A percentile compares a stretch with the other conserved stretches of the same genome.
Conservation (phyloP, 306 rosid genomes). For the Acacia confusa region DNA sequence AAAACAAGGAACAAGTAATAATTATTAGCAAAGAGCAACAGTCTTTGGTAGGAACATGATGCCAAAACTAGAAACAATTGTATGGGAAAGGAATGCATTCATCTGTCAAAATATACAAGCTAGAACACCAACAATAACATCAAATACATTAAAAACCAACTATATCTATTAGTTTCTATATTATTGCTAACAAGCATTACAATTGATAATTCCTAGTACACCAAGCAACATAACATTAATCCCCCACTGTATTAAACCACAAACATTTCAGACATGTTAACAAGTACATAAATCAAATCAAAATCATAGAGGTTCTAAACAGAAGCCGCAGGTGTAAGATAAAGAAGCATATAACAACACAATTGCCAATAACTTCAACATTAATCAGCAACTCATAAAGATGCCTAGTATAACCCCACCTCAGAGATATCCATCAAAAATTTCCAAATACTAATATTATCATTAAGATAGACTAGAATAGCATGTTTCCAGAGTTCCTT, state of each 20-base stretch:
- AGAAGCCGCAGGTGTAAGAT: not conserved
- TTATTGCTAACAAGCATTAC: no score
- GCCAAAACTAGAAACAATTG: no score
- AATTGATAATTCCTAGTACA: no score
- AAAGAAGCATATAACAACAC: slow-evolving; percentile 2
- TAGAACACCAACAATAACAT: no score
- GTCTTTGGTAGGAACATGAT: not conserved
- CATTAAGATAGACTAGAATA: slow-evolving; percentile 3
- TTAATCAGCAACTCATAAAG: not conserved
- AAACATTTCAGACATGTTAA: slow-evolving; percentile 26
- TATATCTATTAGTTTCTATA: no score
- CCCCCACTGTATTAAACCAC: slow-evolving; percentile 66
- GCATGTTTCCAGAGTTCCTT: not conserved
- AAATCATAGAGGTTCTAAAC: not conserved
- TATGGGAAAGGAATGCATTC: no score
- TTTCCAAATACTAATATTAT: not conserved
- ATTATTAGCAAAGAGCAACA: not conserved
- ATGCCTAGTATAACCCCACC: not conserved
- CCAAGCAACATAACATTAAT: no score
- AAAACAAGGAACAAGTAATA: not conserved
- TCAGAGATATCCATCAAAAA: not conserved
- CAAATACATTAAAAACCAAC: no score
- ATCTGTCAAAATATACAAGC: no score
- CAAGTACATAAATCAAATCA: slow-evolving; percentile 19
- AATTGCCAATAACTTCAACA: not conserved